Conservation (phyloP, 306 rosid species). For the Rubus parviflorus region DNA sequence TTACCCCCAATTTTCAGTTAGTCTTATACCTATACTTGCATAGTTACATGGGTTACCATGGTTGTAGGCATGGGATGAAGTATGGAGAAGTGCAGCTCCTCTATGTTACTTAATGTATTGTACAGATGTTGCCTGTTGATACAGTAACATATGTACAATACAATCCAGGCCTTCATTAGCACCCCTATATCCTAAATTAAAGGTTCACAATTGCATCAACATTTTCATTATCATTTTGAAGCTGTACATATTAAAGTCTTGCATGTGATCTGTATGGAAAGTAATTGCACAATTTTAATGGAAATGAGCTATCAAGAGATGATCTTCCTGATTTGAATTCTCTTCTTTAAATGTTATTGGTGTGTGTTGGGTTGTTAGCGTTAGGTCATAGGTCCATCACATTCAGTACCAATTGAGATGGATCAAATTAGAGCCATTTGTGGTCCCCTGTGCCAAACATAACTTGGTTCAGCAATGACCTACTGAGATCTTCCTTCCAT, state of each 20-base stretch:
- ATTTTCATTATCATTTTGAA: slow-evolving; percentile 5
- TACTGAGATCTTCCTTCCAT: not conserved
- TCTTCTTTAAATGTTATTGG: not conserved
- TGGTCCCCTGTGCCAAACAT: slow-evolving; percentile 42
- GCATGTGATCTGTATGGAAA: slow-evolving; percentile 6
- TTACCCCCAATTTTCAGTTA: not conserved
- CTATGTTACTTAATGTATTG: not conserved
- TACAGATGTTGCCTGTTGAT: not conserved
- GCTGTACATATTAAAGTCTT: slow-evolving; percentile 9
- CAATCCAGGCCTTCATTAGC: too few relatives aligned
- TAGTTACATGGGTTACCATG: not conserved
- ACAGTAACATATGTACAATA: too few relatives aligned
- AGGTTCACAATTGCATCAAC: not conserved
- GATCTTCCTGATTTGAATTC: slow-evolving; percentile 6
- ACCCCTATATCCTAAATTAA: not conserved
- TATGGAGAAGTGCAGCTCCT: not conserved
- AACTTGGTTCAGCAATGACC: not conserved
- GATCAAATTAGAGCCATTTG: slow-evolving; percentile 35
- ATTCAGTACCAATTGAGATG: slow-evolving; percentile 15
- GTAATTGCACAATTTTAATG: not conserved
- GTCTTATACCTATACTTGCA: not conserved
- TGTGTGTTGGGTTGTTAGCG: slow-evolving; percentile 29
- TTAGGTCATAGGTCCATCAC: slow-evolving; percentile 30
- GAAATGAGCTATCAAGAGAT: not conserved
- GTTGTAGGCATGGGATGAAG: not conserved